Conservation (phyloP, 805 yeast genomes). For the Starmerella davenportii region DNA sequence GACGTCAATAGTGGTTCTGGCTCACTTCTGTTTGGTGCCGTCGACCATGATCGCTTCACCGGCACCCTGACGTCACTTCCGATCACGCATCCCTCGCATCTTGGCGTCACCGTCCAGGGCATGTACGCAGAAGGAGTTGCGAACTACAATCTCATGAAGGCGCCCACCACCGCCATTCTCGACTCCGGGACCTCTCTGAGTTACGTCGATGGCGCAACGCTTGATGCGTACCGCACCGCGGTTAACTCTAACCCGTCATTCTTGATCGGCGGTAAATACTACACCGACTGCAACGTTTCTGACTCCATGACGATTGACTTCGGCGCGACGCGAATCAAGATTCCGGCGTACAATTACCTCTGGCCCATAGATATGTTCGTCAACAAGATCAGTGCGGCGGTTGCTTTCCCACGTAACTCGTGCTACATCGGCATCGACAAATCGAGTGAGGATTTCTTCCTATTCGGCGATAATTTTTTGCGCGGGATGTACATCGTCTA, state of each 20-base stretch:
- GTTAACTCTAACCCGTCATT: constrained; percentile 26
- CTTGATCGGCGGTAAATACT: constrained; percentile 22
- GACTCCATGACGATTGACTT: constrained; percentile 18
- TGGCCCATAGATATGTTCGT: constrained; percentile 23
- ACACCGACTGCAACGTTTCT: constrained; percentile 25
- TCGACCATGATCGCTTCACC: constrained; percentile 32
- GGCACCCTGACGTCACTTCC: constrained; percentile 28
- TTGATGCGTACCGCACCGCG: constrained; percentile 21
- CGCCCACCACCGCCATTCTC: constrained; percentile 24
- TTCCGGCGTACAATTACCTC: constrained; percentile 22
- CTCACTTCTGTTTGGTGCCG: constrained; percentile 37
- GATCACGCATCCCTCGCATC: constrained; percentile 22
- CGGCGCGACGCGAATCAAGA: constrained; percentile 17
- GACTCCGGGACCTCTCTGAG: constrained; percentile 43
- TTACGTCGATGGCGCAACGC: constrained; percentile 28
- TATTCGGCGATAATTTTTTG: constrained; percentile 47
- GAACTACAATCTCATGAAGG: constrained; percentile 14
- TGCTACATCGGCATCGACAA: constrained; percentile 23
- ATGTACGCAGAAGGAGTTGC: constrained; percentile 17
- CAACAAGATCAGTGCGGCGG: constrained; percentile 16
- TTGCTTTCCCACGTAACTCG: constrained; percentile 23
- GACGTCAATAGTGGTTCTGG: constrained; percentile 29
- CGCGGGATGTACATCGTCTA: constrained; percentile 45
- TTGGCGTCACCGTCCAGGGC: constrained; percentile 20
- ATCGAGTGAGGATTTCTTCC: constrained; percentile 21